Evolutionary conservation across 441 rosid genomes (phyloP).

Genomic region (Syzygium syzygioides): DNA sequence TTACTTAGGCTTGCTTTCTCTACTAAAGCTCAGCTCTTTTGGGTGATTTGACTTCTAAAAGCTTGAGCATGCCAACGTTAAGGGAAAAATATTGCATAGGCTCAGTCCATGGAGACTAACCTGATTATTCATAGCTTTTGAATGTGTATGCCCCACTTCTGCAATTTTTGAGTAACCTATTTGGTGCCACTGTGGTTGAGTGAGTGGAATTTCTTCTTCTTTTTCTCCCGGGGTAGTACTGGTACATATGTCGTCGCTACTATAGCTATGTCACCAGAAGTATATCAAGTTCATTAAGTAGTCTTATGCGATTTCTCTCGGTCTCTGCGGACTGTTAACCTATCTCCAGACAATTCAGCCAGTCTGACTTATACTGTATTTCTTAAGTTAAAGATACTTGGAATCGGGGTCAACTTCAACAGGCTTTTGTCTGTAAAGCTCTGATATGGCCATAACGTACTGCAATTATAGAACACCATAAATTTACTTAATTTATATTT

Average conservation of each 20-base stretch:
- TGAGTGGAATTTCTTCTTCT: not conserved
- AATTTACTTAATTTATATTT: not conserved
- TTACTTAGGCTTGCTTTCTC: not conserved
- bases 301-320: not conserved
- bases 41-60: not conserved
- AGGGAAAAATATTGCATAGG: not conserved
- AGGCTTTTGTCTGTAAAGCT: not conserved
- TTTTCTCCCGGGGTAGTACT: not conserved
- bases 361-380: not conserved
- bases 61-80: not conserved
- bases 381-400: not conserved
- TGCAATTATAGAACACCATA: not conserved
- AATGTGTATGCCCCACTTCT: not conserved
- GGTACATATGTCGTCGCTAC: not conserved
- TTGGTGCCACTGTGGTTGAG: not conserved
- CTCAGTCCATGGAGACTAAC: not conserved
- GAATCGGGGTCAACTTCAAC: not conserved
- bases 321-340: not conserved
- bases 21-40: not conserved
- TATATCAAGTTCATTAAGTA: not conserved
- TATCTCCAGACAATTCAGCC: not conserved
- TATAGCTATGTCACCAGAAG: not conserved
- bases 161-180: not conserved
- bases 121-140: not conserved
- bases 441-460: not conserved